These are phyloP conservation scores for Saposhnikovia divaricata DNA, from an alignment of 129 eudicot genomes.

Conservation along the genomic window DNA sequence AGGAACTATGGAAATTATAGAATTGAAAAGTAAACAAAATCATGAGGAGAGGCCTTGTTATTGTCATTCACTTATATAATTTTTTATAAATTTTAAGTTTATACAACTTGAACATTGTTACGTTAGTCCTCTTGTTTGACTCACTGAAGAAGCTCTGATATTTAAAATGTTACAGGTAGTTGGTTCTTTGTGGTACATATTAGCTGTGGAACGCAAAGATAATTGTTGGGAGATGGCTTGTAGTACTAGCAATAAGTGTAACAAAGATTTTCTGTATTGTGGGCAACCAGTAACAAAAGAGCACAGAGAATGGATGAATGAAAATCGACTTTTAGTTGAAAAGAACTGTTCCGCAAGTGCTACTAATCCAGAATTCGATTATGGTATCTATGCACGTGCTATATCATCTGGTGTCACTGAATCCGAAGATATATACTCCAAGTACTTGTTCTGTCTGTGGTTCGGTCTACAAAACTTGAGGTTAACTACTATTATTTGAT, in stretches of 20 bases:
- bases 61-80: background rate
- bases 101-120: background rate
- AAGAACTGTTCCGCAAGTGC: slow-evolving; percentile 43
- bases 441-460: slow-evolving; percentile 81
- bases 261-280: slow-evolving; percentile 44
- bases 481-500: slow-evolving; percentile 19
- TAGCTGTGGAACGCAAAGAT: slow-evolving; percentile 78
- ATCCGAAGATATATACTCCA: slow-evolving; percentile 44
- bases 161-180: slow-evolving; percentile 37
- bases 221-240: slow-evolving; percentile 76
- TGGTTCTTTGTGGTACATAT: slow-evolving; percentile 89
- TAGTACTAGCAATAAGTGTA: slow-evolving; percentile 30
- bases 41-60: background rate
- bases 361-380: slow-evolving; percentile 34
- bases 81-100: background rate
- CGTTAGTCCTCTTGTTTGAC: background rate
- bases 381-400: slow-evolving; percentile 73
- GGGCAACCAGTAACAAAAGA: slow-evolving; percentile 21
- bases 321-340: slow-evolving; percentile 32
- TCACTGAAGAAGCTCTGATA: background rate
- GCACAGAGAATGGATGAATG: slow-evolving; percentile 39
- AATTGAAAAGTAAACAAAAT: background rate
- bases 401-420: slow-evolving; percentile 56
- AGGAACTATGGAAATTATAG: background rate
- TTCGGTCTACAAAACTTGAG: slow-evolving; percentile 89